These are phyloP conservation scores for Epichloe bromicola DNA, from an alignment of 2,329 filamentous ascomycete species.

Conservation along the genomic window DNA sequence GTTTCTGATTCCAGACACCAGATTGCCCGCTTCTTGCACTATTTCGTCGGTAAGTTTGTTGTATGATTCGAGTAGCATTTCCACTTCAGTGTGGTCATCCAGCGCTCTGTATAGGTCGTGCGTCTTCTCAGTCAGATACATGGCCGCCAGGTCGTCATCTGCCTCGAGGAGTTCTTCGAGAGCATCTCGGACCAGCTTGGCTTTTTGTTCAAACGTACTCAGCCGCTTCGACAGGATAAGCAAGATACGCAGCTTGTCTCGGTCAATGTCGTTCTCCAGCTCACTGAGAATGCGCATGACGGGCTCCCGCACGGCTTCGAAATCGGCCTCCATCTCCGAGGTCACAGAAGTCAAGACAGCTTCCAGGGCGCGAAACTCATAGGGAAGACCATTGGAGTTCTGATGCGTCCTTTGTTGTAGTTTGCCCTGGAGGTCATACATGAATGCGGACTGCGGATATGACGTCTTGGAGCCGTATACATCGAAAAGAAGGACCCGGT, in stretches of 20 bases:
- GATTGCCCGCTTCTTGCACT: conserved; percentile 83
- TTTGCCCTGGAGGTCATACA: conserved; percentile 93
- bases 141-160: conserved; percentile 84
- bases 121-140: conserved; percentile 89
- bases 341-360: conserved; percentile 91
- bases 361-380: conserved; percentile 93
- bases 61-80: conserved; percentile 93
- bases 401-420: conserved; percentile 58
- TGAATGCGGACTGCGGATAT: conserved; percentile 91
- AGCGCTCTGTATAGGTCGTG: conserved; percentile 59
- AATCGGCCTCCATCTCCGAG: conserved; percentile 81
- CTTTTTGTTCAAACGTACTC: conserved; percentile 95
- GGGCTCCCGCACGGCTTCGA: conserved; percentile 84
- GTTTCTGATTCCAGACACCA: conserved; percentile 90
- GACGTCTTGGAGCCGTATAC: conserved; percentile 90
- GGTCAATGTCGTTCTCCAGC: conserved; percentile 90
- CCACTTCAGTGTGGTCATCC: conserved; percentile 89
- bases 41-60: conserved; percentile 98
- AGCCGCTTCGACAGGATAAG: conserved; percentile 92
- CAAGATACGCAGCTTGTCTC: conserved; percentile 80
- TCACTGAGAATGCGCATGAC: conserved; percentile 81
- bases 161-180: conserved; percentile 93
- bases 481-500: conserved; percentile 90
- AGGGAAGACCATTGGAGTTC: conserved; percentile 58
- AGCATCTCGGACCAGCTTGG: conserved; percentile 81